phyloP scores from a whole-genome alignment of 306 rosid genomes.

The Acacia confusa region DNA sequence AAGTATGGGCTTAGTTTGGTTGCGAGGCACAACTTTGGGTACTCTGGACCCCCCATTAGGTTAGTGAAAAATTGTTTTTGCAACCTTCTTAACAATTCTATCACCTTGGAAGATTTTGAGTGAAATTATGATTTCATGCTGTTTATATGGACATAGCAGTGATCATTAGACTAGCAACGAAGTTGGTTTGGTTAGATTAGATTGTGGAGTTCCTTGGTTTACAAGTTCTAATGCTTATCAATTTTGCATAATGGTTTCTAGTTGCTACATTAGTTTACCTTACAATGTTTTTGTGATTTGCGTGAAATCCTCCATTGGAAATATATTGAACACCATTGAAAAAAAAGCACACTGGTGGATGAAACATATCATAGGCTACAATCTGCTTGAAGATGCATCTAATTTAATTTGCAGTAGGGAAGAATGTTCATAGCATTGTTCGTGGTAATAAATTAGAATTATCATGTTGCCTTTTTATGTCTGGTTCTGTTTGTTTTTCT shows the following conservation, averaged over 20 bases:
- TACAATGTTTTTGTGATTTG: not conserved
- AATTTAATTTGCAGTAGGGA: constrained; percentile 22
- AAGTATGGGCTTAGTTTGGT: constrained; percentile 49
- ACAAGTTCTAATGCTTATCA: not conserved
- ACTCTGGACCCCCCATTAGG: constrained; percentile 64
- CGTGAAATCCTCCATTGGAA: not conserved
- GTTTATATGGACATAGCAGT: not conserved
- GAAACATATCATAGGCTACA: constrained; percentile 19
- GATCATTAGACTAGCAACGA: not conserved
- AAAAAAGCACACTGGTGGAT: not conserved
- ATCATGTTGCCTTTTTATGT: not conserved
- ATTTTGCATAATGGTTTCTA: not conserved
- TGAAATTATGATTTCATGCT: not conserved
- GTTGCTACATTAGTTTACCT: not conserved
- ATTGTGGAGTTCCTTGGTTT: not conserved
- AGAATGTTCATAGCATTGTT: not conserved
- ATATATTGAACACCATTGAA: not conserved
- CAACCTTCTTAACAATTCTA: not conserved
- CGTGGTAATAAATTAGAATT: constrained; percentile 1
- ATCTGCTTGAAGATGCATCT: not conserved
- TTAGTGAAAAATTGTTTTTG: constrained; percentile 25
- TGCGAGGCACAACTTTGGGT: constrained; percentile 66
- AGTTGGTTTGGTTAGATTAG: constrained; percentile 2
- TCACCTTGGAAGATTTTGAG: not conserved
- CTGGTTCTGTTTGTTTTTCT: not conserved